Conservation (phyloP, 192 early-diverging fungal genomes). For the Jimgerdemannia flammicorona region DNA sequence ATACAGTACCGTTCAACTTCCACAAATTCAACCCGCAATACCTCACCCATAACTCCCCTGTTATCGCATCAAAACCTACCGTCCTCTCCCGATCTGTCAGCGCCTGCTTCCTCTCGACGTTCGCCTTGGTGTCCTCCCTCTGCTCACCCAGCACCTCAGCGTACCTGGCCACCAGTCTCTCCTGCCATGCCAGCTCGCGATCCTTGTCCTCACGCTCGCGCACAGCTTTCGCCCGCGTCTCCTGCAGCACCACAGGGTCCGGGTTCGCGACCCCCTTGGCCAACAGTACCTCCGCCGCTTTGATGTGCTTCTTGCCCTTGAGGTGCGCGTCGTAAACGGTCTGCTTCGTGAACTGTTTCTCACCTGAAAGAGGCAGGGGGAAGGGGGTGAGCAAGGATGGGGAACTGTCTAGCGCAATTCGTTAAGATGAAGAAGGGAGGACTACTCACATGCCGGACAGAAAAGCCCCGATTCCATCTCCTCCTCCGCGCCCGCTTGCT, state of each 20-base stretch:
- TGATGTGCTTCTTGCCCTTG: constrained; percentile 89
- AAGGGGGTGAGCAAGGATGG: not conserved
- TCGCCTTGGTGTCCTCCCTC: constrained; percentile 77
- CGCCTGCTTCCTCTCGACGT: constrained; percentile 90
- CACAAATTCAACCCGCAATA: too few species aligned
- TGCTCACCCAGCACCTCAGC: constrained; percentile 47
- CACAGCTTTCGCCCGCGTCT: constrained; percentile 25
- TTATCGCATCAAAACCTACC: constrained; percentile 30
- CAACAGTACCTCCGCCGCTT: constrained; percentile 58
- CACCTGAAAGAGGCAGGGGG: constrained; percentile 32
- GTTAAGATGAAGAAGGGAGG: constrained; percentile 3
- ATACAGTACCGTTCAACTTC: too few species aligned
- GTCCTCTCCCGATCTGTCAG: constrained; percentile 82
- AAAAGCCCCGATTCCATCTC: constrained; percentile 46
- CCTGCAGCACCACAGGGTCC: constrained; percentile 15
- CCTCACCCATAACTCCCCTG: too few species aligned
- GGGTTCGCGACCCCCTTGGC: constrained; percentile 16
- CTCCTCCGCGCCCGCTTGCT: constrained; percentile 31
- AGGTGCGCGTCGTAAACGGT: constrained; percentile 84
- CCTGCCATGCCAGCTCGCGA: constrained; percentile 58
- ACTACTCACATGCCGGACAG: constrained; percentile 61
- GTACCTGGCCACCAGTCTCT: constrained; percentile 58
- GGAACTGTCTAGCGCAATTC: not conserved
- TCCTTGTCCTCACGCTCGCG: constrained; percentile 49
- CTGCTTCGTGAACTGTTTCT: constrained; percentile 80